Percentiles rank a stretch among this genome's conserved stretches.
These are phyloP conservation scores for Heterobasidion parviporum DNA, from an alignment of 1,284 basidiomycete species.

Conservation along the genomic window DNA sequence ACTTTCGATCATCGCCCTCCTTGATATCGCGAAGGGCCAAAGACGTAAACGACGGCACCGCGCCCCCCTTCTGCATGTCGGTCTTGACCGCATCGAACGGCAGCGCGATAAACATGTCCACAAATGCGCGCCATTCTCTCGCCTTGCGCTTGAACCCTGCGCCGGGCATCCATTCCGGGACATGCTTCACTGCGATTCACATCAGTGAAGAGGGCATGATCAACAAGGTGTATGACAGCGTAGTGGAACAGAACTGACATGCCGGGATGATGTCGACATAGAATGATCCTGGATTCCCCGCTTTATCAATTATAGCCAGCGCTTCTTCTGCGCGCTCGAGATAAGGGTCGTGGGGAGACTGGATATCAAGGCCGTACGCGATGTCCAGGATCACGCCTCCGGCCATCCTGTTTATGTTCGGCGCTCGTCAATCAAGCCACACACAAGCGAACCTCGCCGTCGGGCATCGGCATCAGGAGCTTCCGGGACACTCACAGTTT, in stretches of 20 bases:
- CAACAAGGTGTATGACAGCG: not conserved
- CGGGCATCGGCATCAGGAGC: not conserved
- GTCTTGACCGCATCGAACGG: slow-evolving; percentile 16
- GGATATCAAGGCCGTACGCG: slow-evolving; percentile 13
- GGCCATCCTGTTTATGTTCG: slow-evolving; percentile 7
- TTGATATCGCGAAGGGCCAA: slow-evolving; percentile 14
- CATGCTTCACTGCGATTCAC: slow-evolving; percentile 13
- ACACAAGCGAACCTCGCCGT: not conserved
- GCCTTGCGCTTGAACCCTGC: slow-evolving; percentile 22
- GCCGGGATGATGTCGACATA: slow-evolving; percentile 17
- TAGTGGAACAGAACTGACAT: slow-evolving; percentile 6
- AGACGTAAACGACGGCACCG: slow-evolving; percentile 14
- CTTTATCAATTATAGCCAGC: slow-evolving; percentile 11
- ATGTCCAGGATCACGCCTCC: slow-evolving; percentile 13
- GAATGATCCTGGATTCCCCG: slow-evolving; percentile 13
- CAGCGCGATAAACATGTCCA: slow-evolving; percentile 10
- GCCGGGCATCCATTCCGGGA: slow-evolving; percentile 23
- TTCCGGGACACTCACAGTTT: slow-evolving; percentile 7
- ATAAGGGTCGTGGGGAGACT: slow-evolving; percentile 12
- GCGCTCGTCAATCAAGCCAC: not conserved
- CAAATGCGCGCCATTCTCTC: slow-evolving; percentile 14
- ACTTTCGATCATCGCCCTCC: slow-evolving; percentile 10
- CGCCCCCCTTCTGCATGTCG: slow-evolving; percentile 13
- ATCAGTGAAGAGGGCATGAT: too few relatives aligned
- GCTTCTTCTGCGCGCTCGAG: slow-evolving; percentile 13